These are phyloP conservation scores for Mycena indigotica DNA, from an alignment of 768 basidiomycete species.

Conservation along the genomic window DNA sequence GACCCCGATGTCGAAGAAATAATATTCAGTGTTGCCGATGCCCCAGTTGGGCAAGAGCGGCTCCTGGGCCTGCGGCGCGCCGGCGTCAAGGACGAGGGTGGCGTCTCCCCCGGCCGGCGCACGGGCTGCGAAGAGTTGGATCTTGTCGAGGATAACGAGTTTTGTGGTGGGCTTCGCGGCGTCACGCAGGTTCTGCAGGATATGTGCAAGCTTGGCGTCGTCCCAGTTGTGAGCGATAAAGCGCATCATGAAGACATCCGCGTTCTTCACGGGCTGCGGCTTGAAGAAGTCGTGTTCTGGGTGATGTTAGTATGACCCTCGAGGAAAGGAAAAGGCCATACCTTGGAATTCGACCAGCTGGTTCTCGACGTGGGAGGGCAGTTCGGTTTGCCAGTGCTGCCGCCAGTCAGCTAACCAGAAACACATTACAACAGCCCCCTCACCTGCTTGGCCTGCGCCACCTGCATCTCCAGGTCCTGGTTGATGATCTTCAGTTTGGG, in stretches of 20 bases:
- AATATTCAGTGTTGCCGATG: slow-evolving; percentile 10
- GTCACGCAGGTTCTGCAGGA: slow-evolving; percentile 46
- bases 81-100: slow-evolving; percentile 1
- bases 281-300: slow-evolving; percentile 19
- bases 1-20: slow-evolving; percentile 20
- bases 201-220: slow-evolving; percentile 39
- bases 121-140: slow-evolving; percentile 10
- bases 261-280: slow-evolving; percentile 41
- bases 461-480: slow-evolving; percentile 15
- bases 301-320: background rate
- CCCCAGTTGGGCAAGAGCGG: slow-evolving; percentile 20
- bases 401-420: no score
- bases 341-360: slow-evolving; percentile 28
- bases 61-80: background rate
- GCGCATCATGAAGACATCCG: slow-evolving; percentile 32
- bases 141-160: slow-evolving; percentile 16
- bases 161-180: slow-evolving; percentile 31
- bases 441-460: slow-evolving; percentile 20
- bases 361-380: slow-evolving; percentile 23
- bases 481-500: slow-evolving; percentile 15
- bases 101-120: background rate
- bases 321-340: background rate
- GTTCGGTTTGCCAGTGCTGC: slow-evolving; percentile 15
- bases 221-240: slow-evolving; percentile 60
- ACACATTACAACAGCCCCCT: background rate